Evolutionary conservation across 202 grass and related monocot species (phyloP).

Genomic region (Setaria viridis): DNA sequence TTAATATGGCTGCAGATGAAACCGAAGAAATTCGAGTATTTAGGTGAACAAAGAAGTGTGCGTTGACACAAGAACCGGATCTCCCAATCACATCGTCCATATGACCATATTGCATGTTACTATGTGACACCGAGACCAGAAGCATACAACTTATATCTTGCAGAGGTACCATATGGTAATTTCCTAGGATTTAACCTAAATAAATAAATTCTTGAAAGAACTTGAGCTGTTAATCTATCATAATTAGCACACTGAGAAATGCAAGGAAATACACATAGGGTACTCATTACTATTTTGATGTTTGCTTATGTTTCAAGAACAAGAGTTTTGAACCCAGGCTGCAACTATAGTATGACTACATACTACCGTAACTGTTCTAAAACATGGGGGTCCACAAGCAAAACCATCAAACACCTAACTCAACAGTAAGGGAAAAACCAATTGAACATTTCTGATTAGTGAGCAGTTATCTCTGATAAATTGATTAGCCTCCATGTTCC

Average conservation of each 20-base stretch:
- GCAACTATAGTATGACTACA: neutral
- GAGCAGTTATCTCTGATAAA: constrained; percentile 22
- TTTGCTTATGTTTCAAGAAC: constrained; percentile 1
- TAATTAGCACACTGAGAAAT: constrained; percentile 24
- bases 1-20: constrained; percentile 29
- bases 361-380: constrained; percentile 10
- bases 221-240: constrained; percentile 12
- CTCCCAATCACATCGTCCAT: neutral
- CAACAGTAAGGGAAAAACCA: neutral
- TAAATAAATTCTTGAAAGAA: neutral
- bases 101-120: constrained; percentile 8
- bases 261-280: neutral
- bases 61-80: constrained; percentile 1
- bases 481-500: neutral
- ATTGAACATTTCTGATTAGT: constrained; percentile 23
- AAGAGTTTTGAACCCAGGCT: constrained; percentile 26
- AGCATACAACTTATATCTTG: constrained; percentile 16
- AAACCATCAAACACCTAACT: constrained; percentile 6
- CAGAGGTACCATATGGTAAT: constrained; percentile 8
- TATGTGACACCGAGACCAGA: neutral
- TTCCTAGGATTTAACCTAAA: constrained; percentile 4
- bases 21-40: constrained; percentile 28
- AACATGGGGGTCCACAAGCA: neutral
- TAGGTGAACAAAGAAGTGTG: constrained; percentile 30
- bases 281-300: constrained; percentile 20